phyloP scores from a whole-genome alignment of 805 yeast genomes.

The Tetrapisispora nanseiensis region DNA sequence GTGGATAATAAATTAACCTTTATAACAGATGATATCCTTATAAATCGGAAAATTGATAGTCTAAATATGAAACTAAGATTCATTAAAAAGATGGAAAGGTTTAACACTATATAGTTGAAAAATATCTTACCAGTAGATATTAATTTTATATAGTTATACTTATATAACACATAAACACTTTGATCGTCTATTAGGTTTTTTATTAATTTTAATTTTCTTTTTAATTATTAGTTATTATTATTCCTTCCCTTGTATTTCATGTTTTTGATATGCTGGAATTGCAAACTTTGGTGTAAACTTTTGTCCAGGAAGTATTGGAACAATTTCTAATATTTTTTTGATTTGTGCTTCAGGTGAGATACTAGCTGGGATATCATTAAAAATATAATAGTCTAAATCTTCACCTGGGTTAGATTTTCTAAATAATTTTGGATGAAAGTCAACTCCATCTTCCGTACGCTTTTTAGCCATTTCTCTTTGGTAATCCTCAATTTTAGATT shows the following conservation, averaged over 20 bases:
- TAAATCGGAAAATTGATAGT: neutral
- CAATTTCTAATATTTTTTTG: conserved; percentile 49
- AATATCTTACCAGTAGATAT: neutral
- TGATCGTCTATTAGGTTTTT: neutral
- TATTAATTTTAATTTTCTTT: neutral
- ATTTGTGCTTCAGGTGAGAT: conserved; percentile 41
- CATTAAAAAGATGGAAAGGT: neutral
- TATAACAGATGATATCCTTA: neutral
- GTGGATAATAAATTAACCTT: neutral
- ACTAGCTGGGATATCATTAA: conserved; percentile 51
- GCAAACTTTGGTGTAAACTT: conserved; percentile 51
- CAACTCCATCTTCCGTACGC: conserved; percentile 68
- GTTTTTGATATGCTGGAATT: conserved; percentile 57
- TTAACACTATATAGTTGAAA: neutral
- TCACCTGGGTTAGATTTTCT: conserved; percentile 36
- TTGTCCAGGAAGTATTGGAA: conserved; percentile 82
- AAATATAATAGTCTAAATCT: conserved; percentile 55
- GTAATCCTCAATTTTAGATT: conserved; percentile 74
- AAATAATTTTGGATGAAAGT: conserved; percentile 74
- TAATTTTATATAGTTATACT: neutral
- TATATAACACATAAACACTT: neutral
- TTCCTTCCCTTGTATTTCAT: conserved; percentile 20
- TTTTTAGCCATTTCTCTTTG: conserved; percentile 69
- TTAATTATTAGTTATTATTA: neutral
- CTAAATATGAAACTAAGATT: neutral